Conservation (phyloP, 2,329 filamentous ascomycete genomes). For the Sclerotinia subarctica region DNA sequence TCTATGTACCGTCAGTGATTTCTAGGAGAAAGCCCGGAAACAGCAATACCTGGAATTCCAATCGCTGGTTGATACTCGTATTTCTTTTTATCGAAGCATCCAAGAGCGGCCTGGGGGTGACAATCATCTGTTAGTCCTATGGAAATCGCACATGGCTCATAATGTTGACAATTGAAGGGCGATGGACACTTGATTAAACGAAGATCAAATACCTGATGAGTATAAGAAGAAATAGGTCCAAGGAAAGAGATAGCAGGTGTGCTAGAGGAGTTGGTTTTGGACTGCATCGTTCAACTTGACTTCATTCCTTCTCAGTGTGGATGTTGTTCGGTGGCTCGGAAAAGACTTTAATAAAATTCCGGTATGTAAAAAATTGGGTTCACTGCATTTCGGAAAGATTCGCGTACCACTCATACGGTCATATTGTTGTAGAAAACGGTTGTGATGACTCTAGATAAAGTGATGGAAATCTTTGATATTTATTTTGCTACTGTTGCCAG, state of each 20-base stretch:
- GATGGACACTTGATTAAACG: conserved; percentile 23
- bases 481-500: conserved; percentile 8
- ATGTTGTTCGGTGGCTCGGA: conserved; percentile 8
- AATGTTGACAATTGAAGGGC: conserved; percentile 21
- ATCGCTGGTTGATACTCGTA: conserved; percentile 23
- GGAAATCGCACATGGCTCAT: conserved; percentile 12
- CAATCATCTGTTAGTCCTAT: conserved; percentile 33
- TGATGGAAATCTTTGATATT: conserved; percentile 9
- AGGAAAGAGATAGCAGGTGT: conserved; percentile 52
- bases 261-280: conserved; percentile 10
- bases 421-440: conserved; percentile 2
- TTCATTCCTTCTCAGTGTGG: conserved; percentile 12
- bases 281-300: conserved; percentile 16
- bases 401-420: conserved; percentile 18
- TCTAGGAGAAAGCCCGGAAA: background rate
- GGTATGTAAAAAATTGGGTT: conserved; percentile 3
- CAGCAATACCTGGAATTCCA: conserved; percentile 27
- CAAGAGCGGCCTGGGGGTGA: conserved; percentile 50
- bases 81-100: conserved; percentile 44
- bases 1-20: conserved; percentile 48
- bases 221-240: conserved; percentile 64
- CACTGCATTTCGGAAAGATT: conserved; percentile 19
- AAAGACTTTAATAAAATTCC: conserved; percentile 3
- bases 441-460: background rate
- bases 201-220: conserved; percentile 57